Evolutionary conservation across 2,329 filamentous ascomycete species (phyloP).

Genomic region (Aspergillus awamori): DNA sequence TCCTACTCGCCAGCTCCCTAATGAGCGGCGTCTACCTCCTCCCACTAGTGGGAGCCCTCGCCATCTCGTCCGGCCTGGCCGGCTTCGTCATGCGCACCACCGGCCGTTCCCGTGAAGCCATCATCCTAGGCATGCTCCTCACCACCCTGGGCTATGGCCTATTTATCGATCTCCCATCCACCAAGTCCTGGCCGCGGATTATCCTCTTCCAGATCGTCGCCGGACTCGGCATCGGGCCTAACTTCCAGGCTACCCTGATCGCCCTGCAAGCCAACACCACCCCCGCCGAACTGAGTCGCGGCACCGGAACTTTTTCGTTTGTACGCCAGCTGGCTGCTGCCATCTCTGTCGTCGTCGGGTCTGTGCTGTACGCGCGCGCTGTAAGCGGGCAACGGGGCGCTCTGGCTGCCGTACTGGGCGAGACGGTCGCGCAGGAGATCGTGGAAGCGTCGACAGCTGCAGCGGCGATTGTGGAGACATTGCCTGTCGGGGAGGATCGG

Average conservation of each 20-base stretch:
- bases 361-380: background rate
- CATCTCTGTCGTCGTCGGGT: constrained; percentile 5
- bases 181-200: constrained; percentile 45
- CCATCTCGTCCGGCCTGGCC: constrained; percentile 58
- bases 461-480: background rate
- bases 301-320: background rate
- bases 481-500: background rate
- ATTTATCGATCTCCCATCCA: constrained; percentile 53
- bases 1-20: constrained; percentile 64
- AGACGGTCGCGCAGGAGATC: background rate
- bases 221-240: constrained; percentile 14
- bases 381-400: background rate
- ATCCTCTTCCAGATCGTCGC: constrained; percentile 35
- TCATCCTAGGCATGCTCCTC: constrained; percentile 57
- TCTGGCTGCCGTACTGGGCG: background rate
- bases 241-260: constrained; percentile 24
- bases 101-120: constrained; percentile 60
- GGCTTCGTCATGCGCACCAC: constrained; percentile 70
- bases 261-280: constrained; percentile 2
- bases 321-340: background rate
- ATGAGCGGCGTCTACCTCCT: constrained; percentile 69
- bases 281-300: background rate
- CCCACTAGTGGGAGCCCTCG: constrained; percentile 65
- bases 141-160: constrained; percentile 63
- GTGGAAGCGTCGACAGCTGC: background rate